Evolutionary conservation across 176 grass and related monocot genomes (phyloP).

Genomic region (Carex kokanica): DNA sequence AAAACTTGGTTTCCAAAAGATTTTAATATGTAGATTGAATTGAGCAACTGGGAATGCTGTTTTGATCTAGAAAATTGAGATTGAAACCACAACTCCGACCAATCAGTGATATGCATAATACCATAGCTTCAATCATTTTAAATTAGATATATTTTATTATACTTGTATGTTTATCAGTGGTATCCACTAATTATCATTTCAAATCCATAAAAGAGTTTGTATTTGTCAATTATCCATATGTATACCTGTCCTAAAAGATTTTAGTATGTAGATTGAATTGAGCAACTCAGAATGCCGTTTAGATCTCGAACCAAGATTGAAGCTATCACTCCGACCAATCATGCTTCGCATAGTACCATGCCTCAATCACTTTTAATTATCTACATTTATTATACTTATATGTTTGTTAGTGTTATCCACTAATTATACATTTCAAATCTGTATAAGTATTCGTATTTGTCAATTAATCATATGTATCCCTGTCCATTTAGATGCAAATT

Average conservation of each 20-base stretch:
- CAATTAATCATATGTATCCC: not conserved
- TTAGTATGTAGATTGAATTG: conserved; percentile 6
- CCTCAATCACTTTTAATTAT: too few species aligned
- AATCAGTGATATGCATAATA: not conserved
- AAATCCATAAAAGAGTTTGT: not conserved
- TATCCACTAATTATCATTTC: not conserved
- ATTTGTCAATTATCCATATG: not conserved
- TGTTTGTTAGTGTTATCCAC: not conserved
- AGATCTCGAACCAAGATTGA: not conserved
- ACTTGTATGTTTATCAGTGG: not conserved
- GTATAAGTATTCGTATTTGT: not conserved
- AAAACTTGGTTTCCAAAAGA: not conserved
- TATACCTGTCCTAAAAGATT: not conserved
- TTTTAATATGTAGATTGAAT: conserved; percentile 13
- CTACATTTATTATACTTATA: too few species aligned
- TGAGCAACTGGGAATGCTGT: not conserved
- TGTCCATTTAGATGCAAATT: not conserved
- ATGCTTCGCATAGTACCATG: not conserved
- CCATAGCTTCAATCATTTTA: not conserved
- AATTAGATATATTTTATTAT: too few species aligned
- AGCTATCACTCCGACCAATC: not conserved
- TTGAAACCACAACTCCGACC: not conserved
- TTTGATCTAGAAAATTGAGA: not conserved
- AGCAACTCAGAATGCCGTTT: not conserved
- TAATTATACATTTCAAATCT: not conserved